A percentile compares a stretch with the other conserved stretches of the same genome.
Evolutionary conservation across 345 rosid genomes (phyloP).

Genomic region (Raphanus sativus): DNA sequence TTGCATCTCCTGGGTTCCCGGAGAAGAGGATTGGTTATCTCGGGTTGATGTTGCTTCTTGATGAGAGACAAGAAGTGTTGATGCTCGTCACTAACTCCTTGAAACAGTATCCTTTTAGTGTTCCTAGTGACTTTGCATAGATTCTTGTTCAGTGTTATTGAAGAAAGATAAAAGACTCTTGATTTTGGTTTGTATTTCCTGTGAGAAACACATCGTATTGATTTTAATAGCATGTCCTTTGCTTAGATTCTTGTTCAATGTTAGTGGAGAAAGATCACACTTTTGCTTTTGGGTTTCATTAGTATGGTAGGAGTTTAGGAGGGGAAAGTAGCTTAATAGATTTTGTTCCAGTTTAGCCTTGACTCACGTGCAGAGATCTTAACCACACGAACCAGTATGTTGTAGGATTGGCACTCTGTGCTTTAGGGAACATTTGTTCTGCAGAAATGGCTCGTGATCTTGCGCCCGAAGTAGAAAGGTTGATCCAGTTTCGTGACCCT

Average conservation of each 20-base stretch:
- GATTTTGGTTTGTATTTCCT: neutral
- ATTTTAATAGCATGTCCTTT: neutral
- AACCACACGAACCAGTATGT: constrained; percentile 94
- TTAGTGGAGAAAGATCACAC: neutral
- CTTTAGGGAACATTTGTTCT: constrained; percentile 96
- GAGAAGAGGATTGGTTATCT: constrained; percentile 99
- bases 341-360: constrained; percentile 46
- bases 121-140: neutral
- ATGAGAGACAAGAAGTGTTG: constrained; percentile 98
- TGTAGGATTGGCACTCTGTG: constrained; percentile 99
- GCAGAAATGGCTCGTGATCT: constrained; percentile 99
- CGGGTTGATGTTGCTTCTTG: constrained; percentile 97
- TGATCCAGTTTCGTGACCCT: constrained; percentile 97
- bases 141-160: neutral
- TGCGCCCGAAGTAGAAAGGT: constrained; percentile 97
- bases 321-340: neutral
- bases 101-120: constrained; percentile 84
- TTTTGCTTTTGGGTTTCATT: neutral
- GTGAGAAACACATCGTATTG: neutral
- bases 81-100: constrained; percentile 99
- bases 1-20: constrained; percentile 95
- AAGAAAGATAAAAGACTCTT: neutral
- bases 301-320: neutral
- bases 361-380: constrained; percentile 80
- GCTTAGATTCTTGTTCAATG: neutral